Base-by-base conservation (phyloP, 2,329 filamentous ascomycete species). In the Ambrosiella xylebori region DNA sequence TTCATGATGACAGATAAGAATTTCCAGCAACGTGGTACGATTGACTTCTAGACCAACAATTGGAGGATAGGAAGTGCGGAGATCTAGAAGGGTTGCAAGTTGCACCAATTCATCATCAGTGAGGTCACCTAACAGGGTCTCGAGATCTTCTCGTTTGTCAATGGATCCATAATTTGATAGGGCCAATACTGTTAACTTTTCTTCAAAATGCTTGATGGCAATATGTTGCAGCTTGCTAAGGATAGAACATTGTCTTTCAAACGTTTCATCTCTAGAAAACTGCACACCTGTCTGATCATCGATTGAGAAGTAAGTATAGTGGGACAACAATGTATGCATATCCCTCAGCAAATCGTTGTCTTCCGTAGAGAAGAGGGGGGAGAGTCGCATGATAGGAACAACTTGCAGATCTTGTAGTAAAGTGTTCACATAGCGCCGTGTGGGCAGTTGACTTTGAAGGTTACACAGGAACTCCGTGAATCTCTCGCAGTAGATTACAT, bases 141-240 rank as follows among this genome's bases (percentile, higher is more conserved):
- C 79, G 13, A 98, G 76, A 63, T 97, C 93, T 5, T 79, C 75
- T 49, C 88, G 78, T 65, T 86, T 84, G 63, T 90, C 85, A 62
- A 98, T 85, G 3, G 88, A 85, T 1, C 85, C 89, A 67, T 94
- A 94, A 67, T 98, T 97, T 15, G 93, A 93, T 44, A 98, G 72
- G 1, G 91, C 88, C 60, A 98, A 73, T 44, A 98, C 85, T n/a
- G 85, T 89, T 41, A 98, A 73, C 70, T 96, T 95, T 6, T 89
- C 82, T 64, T 87, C 89, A 71, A 95, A 96, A 64, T 88, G 75
- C 65, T 84, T 89, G 65, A 95, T 76, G 19, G 84, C 81, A 52
- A 82, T 79, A 60, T 88, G 73, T 68, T 98, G 94, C 56, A 98
- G 71, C 57, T 78, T 82, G n/a, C 85, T 86, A 12, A 98, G 74